phyloP scores from a whole-genome alignment of 1,139 yeast species.

The Protomyces gravidus region DNA sequence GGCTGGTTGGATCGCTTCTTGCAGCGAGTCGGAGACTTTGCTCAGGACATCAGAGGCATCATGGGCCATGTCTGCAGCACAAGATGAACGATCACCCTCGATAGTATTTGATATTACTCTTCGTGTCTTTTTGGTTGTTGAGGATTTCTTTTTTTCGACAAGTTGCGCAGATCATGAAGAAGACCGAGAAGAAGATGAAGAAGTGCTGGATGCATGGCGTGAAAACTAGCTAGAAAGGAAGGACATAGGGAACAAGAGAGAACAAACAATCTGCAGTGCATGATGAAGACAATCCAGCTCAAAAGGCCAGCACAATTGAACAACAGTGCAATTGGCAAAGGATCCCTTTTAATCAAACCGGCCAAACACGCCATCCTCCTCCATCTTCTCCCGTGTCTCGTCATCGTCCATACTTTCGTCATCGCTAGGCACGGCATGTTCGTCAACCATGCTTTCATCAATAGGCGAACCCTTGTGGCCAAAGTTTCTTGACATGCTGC shows the following conservation, averaged over 20 bases:
- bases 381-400: slow-evolving; percentile 8
- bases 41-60: slow-evolving; percentile 17
- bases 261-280: too few species aligned
- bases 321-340: too few species aligned
- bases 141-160: not conserved
- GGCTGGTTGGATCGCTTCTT: slow-evolving; percentile 11
- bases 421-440: slow-evolving; percentile 22
- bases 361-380: slow-evolving; percentile 26
- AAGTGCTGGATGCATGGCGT: too few species aligned
- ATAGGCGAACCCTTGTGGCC: slow-evolving; percentile 11
- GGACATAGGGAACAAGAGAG: not conserved
- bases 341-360: slow-evolving; percentile 19
- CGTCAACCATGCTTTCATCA: slow-evolving; percentile 20
- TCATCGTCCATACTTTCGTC: slow-evolving; percentile 22
- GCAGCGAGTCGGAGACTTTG: slow-evolving; percentile 17
- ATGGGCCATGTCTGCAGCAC: not conserved
- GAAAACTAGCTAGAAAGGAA: not conserved
- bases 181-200: not conserved
- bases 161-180: too few species aligned
- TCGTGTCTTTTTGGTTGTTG: not conserved
- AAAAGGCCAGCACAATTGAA: too few species aligned
- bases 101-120: too few species aligned
- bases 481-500: slow-evolving; percentile 19
- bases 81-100: too few species aligned
- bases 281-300: too few species aligned